Evolutionary conservation across 768 basidiomycete genomes (phyloP).

Genomic region (Agaricus blazei): DNA sequence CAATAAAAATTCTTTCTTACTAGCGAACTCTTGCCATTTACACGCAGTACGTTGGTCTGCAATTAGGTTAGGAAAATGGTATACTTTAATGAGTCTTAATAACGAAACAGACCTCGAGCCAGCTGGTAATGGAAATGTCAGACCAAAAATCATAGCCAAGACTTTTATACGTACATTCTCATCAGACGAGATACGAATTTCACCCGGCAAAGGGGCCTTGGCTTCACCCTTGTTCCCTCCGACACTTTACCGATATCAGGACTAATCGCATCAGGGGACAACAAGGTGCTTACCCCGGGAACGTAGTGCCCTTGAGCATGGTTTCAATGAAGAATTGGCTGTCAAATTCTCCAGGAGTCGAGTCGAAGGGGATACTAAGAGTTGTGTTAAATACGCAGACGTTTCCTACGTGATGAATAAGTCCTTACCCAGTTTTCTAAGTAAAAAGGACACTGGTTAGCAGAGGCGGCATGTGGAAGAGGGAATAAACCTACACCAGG

Average conservation of each 20-base stretch:
- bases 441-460: neutral
- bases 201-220: conserved; percentile 32
- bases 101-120: conserved; percentile 1
- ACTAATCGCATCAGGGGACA: neutral
- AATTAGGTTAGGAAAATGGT: conserved; percentile 10
- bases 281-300: conserved; percentile 26
- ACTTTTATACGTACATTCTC: conserved; percentile 6
- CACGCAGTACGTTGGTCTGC: conserved; percentile 41
- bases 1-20: conserved; percentile 16
- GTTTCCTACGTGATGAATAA: neutral
- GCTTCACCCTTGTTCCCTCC: conserved; percentile 24
- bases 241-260: neutral
- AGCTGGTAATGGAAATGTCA: neutral
- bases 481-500: neutral
- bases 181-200: conserved; percentile 43
- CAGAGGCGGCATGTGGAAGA: neutral
- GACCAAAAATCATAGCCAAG: neutral
- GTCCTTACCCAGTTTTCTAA: conserved; percentile 1
- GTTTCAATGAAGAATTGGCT: conserved; percentile 40
- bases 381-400: neutral
- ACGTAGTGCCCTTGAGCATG: conserved; percentile 32
- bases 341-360: conserved; percentile 38
- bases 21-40: conserved; percentile 41
- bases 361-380: conserved; percentile 34
- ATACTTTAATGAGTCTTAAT: neutral